Evolutionary conservation across 805 yeast species (phyloP).

Genomic region (Zygotorulaspora danielsina): DNA sequence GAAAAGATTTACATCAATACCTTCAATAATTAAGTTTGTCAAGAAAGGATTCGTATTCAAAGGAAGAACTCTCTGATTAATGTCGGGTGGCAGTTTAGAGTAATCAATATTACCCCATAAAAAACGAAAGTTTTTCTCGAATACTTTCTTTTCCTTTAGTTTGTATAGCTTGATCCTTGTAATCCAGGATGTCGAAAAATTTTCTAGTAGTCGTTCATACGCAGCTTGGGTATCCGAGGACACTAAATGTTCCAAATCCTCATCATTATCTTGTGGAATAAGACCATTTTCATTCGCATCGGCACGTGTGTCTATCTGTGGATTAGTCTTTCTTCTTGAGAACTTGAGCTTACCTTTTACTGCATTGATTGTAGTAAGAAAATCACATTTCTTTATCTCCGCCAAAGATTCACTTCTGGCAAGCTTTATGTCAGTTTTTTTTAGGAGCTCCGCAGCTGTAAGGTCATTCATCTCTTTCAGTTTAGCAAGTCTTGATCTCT

Average conservation of each 20-base stretch:
- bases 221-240: constrained; percentile 15
- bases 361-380: constrained; percentile 6
- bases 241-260: constrained; percentile 7
- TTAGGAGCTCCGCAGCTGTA: constrained; percentile 12
- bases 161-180: constrained; percentile 50
- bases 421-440: constrained; percentile 3
- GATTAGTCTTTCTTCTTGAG: constrained; percentile 4
- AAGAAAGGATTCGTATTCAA: constrained; percentile 49
- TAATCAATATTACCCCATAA: constrained; percentile 41
- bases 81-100: constrained; percentile 36
- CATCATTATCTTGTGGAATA: neutral
- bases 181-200: constrained; percentile 67
- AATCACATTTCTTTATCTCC: constrained; percentile 7
- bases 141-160: constrained; percentile 38
- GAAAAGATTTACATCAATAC: constrained; percentile 45
- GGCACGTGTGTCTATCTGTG: neutral
- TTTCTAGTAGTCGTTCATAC: constrained; percentile 39
- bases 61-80: constrained; percentile 46
- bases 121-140: constrained; percentile 39
- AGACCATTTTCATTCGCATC: neutral
- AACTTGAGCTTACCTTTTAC: constrained; percentile 8
- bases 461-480: constrained; percentile 39
- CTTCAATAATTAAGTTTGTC: constrained; percentile 47
- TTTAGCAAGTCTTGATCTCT: constrained; percentile 55
- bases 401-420: constrained; percentile 3